phyloP scores from a whole-genome alignment of 2,329 filamentous ascomycete genomes.

The Colletotrichum tofieldiae region DNA sequence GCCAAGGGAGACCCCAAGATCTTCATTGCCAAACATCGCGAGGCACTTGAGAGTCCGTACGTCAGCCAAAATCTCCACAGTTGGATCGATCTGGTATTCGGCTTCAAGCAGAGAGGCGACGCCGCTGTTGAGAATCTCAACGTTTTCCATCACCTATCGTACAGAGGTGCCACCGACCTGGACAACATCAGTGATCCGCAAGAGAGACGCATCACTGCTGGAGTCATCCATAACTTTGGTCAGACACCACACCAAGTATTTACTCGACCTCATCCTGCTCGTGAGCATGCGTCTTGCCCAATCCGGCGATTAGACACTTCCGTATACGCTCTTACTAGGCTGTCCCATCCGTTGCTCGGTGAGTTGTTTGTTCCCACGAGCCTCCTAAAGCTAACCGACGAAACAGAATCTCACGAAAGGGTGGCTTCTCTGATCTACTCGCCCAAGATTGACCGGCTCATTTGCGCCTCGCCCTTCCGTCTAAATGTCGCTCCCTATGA shows the following conservation, averaged over 20 bases:
- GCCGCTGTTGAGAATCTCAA: slow-evolving; percentile 93
- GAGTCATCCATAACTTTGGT: slow-evolving; percentile 98
- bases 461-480: slow-evolving; percentile 87
- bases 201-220: slow-evolving; percentile 89
- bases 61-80: slow-evolving; percentile 91
- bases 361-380: slow-evolving; percentile 44
- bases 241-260: slow-evolving; percentile 98
- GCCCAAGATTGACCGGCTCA: slow-evolving; percentile 83
- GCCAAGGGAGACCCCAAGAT: slow-evolving; percentile 96
- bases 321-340: slow-evolving; percentile 81
- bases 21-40: slow-evolving; percentile 95
- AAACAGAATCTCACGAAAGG: slow-evolving; percentile 78
- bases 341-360: slow-evolving; percentile 84
- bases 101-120: slow-evolving; percentile 93
- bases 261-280: slow-evolving; percentile 81
- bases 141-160: slow-evolving; percentile 96
- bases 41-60: slow-evolving; percentile 93
- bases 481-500: slow-evolving; percentile 94
- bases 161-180: slow-evolving; percentile 92
- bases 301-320: slow-evolving; percentile 82
- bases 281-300: slow-evolving; percentile 78
- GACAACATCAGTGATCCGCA: slow-evolving; percentile 92
- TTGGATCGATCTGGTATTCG: slow-evolving; percentile 98
- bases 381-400: slow-evolving; percentile 28
- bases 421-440: slow-evolving; percentile 86